Conservation (phyloP, 495 filamentous ascomycete genomes). For the Astrothelium subdiscretum region DNA sequence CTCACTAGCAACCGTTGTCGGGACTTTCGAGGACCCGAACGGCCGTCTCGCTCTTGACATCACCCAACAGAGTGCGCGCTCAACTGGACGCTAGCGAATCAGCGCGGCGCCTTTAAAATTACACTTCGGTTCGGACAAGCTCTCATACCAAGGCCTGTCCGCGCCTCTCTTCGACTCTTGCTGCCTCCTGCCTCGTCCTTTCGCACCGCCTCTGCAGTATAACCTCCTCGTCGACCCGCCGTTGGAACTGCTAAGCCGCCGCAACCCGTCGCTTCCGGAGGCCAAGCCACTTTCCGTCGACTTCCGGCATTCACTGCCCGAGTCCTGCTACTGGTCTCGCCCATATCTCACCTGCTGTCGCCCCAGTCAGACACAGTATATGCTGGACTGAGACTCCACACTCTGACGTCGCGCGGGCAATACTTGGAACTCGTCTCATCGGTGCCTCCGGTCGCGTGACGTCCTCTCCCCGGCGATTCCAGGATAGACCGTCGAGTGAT, state of each 20-base stretch:
- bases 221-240: background rate
- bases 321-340: background rate
- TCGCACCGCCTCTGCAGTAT: background rate
- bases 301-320: background rate
- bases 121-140: background rate
- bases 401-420: background rate
- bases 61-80: background rate
- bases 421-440: background rate
- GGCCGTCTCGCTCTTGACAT: no score
- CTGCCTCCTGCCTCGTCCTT: background rate
- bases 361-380: no score
- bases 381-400: no score
- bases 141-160: background rate
- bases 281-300: background rate
- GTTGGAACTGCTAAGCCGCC: background rate
- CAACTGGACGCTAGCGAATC: no score
- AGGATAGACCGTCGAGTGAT: slow-evolving; percentile 5
- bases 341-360: background rate
- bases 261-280: no score
- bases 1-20: no score
- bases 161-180: background rate
- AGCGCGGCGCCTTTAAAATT: no score
- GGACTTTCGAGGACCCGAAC: no score
- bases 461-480: background rate
- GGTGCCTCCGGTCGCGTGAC: background rate